Conservation (phyloP, 495 filamentous ascomycete genomes). For the Apiosordaria backusii region DNA sequence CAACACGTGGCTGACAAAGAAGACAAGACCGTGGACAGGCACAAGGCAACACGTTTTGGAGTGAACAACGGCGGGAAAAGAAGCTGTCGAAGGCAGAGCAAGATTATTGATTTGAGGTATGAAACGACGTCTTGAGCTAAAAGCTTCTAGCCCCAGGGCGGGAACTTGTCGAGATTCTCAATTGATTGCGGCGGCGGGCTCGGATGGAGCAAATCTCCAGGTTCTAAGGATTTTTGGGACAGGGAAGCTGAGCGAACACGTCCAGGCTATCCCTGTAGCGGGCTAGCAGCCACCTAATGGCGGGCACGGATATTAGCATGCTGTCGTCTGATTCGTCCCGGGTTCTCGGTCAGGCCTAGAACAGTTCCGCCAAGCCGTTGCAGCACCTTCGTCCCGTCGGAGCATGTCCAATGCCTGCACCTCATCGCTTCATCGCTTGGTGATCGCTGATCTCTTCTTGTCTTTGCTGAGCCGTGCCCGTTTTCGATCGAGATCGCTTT, state of each 20-base stretch:
- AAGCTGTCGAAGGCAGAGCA: too few relatives aligned
- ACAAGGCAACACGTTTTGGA: background rate
- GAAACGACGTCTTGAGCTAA: background rate
- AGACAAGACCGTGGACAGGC: background rate
- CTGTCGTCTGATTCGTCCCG: background rate
- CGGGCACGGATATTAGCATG: too few relatives aligned
- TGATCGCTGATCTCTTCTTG: background rate
- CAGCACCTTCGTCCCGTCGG: background rate
- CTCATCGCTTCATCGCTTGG: background rate
- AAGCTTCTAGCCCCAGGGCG: constrained; percentile 8
- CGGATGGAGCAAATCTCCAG: constrained; percentile 11
- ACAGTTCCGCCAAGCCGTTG: constrained; percentile 3
- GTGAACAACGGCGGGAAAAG: background rate
- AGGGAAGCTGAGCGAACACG: background rate
- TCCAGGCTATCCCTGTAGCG: background rate
- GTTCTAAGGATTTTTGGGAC: constrained; percentile 4
- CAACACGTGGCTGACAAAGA: background rate
- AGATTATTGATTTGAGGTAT: too few relatives aligned
- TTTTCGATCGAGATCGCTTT: background rate
- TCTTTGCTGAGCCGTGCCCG: too few relatives aligned
- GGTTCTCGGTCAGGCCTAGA: background rate
- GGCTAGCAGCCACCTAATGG: background rate
- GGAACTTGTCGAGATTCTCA: background rate
- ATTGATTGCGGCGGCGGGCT: constrained; percentile 9
- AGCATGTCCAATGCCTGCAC: background rate